phyloP scores from a whole-genome alignment of 306 rosid genomes.

The Argentina anserina region DNA sequence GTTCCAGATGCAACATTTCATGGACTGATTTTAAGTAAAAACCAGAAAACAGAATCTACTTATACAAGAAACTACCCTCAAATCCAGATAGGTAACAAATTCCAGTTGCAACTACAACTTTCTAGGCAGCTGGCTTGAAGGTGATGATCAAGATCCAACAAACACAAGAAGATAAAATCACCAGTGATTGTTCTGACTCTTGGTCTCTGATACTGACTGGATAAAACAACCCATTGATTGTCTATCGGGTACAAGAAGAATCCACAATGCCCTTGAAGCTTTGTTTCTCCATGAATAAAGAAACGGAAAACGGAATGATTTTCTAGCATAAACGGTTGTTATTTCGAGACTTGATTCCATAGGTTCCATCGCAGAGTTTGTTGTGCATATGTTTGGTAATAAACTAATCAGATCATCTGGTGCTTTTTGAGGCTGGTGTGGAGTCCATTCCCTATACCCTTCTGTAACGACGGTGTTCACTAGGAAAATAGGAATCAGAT shows the following conservation, averaged over 20 bases:
- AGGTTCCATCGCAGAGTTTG: conserved; percentile 20
- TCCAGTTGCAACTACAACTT: not conserved
- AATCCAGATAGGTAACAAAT: not conserved
- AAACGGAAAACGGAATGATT: not conserved
- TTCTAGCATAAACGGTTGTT: not conserved
- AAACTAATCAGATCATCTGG: conserved; percentile 7
- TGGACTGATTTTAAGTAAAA: not conserved
- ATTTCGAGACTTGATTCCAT: not conserved
- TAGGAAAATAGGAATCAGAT: conserved; percentile 3
- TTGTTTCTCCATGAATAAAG: conserved; percentile 10
- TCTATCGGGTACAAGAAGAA: conserved; percentile 9
- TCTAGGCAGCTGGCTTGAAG: not conserved
- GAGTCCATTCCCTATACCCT: conserved; percentile 17
- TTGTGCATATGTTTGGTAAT: not conserved
- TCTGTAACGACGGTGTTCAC: conserved; percentile 9
- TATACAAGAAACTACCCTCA: not conserved
- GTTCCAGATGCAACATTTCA: not conserved
- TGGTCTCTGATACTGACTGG: conserved; percentile 8
- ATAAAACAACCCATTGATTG: not conserved
- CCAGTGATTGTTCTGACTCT: not conserved
- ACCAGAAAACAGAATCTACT: not conserved
- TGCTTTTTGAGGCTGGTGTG: not conserved
- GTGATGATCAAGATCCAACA: not conserved
- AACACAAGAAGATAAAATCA: not conserved
- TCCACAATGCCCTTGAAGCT: conserved; percentile 15